Evolutionary conservation across 2,329 filamentous ascomycete species (phyloP).

Genomic region (Diaporthe helianthi): DNA sequence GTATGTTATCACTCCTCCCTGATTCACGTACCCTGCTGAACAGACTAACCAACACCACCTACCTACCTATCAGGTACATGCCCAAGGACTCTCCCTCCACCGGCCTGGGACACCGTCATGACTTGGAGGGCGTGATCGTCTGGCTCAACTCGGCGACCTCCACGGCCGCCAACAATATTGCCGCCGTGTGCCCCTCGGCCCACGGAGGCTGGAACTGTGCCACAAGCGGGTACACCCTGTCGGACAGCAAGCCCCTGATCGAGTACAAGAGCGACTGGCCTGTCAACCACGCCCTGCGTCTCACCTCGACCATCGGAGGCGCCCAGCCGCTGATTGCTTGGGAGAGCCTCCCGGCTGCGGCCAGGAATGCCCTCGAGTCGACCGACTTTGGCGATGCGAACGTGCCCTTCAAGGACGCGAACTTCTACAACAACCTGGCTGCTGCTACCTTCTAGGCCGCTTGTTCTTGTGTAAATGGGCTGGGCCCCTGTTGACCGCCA

Average conservation of each 20-base stretch:
- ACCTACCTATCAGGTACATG: slow-evolving; percentile 46
- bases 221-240: slow-evolving; percentile 26
- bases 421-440: slow-evolving; percentile 24
- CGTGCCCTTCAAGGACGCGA: slow-evolving; percentile 31
- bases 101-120: slow-evolving; percentile 47
- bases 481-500: neutral
- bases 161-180: slow-evolving; percentile 41
- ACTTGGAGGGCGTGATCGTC: slow-evolving; percentile 49
- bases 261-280: slow-evolving; percentile 45
- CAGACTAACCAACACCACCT: too few relatives aligned
- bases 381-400: slow-evolving; percentile 47
- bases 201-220: slow-evolving; percentile 44
- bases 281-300: slow-evolving; percentile 46
- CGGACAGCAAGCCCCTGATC: slow-evolving; percentile 40
- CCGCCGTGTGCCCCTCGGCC: slow-evolving; percentile 47
- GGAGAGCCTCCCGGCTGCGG: slow-evolving; percentile 47
- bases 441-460: slow-evolving; percentile 20
- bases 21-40: neutral
- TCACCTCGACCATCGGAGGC: slow-evolving; percentile 46
- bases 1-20: neutral
- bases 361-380: slow-evolving; percentile 45
- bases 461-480: neutral
- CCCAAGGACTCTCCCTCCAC: slow-evolving; percentile 51
- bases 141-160: slow-evolving; percentile 40
- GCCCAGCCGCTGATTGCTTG: slow-evolving; percentile 51